Conservation (phyloP, 169 alveolate genomes). For the Cryptosporidium tyzzeri region DNA sequence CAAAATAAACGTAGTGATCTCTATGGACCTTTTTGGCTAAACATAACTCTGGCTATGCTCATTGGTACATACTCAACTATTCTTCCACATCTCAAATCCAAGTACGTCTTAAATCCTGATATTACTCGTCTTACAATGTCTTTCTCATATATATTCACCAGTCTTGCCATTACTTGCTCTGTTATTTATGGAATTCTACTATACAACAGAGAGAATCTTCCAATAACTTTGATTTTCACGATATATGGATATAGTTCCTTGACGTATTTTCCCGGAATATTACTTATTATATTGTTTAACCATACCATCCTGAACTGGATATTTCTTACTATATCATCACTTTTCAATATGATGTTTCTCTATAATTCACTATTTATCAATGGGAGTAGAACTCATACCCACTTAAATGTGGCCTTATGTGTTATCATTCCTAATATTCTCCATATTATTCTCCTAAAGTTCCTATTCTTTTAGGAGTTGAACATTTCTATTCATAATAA, state of each 20-base stretch:
- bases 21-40: slow-evolving; percentile 67
- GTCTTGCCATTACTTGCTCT: slow-evolving; percentile 1
- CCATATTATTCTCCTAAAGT: slow-evolving; percentile 16
- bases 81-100: slow-evolving; percentile 49
- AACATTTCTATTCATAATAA: too few relatives aligned
- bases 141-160: slow-evolving; percentile 45
- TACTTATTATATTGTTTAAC: slow-evolving; percentile 21
- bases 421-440: slow-evolving; percentile 30
- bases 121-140: slow-evolving; percentile 39
- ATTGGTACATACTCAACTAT: slow-evolving; percentile 57
- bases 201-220: slow-evolving; percentile 25
- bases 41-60: slow-evolving; percentile 24
- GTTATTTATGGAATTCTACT: slow-evolving; percentile 13
- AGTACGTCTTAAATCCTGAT: slow-evolving; percentile 47
- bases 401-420: background rate
- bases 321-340: slow-evolving; percentile 7
- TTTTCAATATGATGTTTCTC: slow-evolving; percentile 35
- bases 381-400: slow-evolving; percentile 32
- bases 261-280: slow-evolving; percentile 38
- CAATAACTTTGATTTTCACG: slow-evolving; percentile 42
- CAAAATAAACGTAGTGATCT: slow-evolving; percentile 50
- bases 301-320: slow-evolving; percentile 32
- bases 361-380: slow-evolving; percentile 46
- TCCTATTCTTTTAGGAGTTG: background rate
- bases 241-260: slow-evolving; percentile 66